Conservation (phyloP, 192 early-diverging fungal species). For the Podila horticola region DNA sequence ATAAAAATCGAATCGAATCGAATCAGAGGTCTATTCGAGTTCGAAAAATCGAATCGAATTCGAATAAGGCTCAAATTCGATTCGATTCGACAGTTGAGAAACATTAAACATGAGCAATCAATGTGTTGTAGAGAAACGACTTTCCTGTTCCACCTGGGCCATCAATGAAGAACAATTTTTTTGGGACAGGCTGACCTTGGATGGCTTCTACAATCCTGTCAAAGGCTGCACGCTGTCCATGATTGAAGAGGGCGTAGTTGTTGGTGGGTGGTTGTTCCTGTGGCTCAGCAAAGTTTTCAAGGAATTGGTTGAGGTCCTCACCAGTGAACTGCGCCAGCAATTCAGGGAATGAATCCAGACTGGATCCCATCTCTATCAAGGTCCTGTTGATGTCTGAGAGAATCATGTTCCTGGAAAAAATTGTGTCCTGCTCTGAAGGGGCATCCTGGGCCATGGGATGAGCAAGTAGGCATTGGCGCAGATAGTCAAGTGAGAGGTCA, state of each 20-base stretch:
- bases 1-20: too few species aligned
- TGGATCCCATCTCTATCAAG: slow-evolving; percentile 12
- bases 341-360: not conserved
- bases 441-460: slow-evolving; percentile 2
- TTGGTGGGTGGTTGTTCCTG: not conserved
- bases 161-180: slow-evolving; percentile 14
- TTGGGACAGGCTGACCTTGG: not conserved
- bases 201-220: not conserved
- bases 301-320: not conserved
- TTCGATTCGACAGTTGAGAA: too few species aligned
- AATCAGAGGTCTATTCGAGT: too few species aligned
- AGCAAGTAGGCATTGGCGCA: too few species aligned
- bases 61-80: too few species aligned
- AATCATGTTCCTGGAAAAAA: not conserved
- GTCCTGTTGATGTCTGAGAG: slow-evolving; percentile 4
- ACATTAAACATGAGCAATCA: slow-evolving; percentile 33
- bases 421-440: not conserved
- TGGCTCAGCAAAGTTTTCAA: not conserved
- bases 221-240: too few species aligned
- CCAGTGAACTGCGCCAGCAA: not conserved
- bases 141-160: slow-evolving; percentile 34
- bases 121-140: slow-evolving; percentile 30
- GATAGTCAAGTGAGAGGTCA: slow-evolving; percentile 7
- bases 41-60: too few species aligned
- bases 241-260: too few species aligned